Evolutionary conservation across 805 yeast genomes (phyloP).

Genomic region (Millerozyma miso): DNA sequence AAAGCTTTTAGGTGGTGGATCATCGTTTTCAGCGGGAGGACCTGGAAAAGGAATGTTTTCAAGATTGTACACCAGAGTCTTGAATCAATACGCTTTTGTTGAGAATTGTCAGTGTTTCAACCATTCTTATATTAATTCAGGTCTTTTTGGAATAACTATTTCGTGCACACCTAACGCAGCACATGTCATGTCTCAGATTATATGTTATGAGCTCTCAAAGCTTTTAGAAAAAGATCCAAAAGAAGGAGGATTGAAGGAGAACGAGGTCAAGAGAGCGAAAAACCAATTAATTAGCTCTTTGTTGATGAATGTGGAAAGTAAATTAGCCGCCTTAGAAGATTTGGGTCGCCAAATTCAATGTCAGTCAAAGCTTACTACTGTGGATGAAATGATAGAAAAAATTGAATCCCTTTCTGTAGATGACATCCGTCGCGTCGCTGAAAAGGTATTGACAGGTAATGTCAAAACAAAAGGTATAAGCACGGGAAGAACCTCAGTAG

Average conservation of each 20-base stretch:
- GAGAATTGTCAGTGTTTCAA: slow-evolving; percentile 87
- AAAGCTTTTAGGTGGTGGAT: slow-evolving; percentile 92
- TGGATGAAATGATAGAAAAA: slow-evolving; percentile 74
- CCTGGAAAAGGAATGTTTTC: slow-evolving; percentile 99
- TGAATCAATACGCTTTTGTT: slow-evolving; percentile 86
- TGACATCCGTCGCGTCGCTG: slow-evolving; percentile 73
- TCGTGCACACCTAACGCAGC: slow-evolving; percentile 87
- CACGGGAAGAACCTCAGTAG: slow-evolving; percentile 72
- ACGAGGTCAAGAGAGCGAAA: slow-evolving; percentile 84
- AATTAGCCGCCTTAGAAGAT: slow-evolving; percentile 91
- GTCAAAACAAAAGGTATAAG: slow-evolving; percentile 43
- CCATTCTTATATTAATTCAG: slow-evolving; percentile 86
- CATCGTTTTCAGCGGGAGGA: slow-evolving; percentile 97
- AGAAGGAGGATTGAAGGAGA: slow-evolving; percentile 58
- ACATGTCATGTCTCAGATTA: slow-evolving; percentile 73
- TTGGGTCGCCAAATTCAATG: slow-evolving; percentile 91
- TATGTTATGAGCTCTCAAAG: slow-evolving; percentile 44
- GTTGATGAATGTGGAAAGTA: slow-evolving; percentile 89
- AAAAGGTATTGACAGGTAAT: slow-evolving; percentile 66
- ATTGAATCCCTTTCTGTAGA: slow-evolving; percentile 63
- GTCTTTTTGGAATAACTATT: slow-evolving; percentile 84
- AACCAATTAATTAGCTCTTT: slow-evolving; percentile 85
- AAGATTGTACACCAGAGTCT: slow-evolving; percentile 82
- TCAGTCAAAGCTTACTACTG: slow-evolving; percentile 69
- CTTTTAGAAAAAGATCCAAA: slow-evolving; percentile 27